Base-by-base conservation (phyloP, 345 rosid genomes). In the Hirschfeldia incana region DNA sequence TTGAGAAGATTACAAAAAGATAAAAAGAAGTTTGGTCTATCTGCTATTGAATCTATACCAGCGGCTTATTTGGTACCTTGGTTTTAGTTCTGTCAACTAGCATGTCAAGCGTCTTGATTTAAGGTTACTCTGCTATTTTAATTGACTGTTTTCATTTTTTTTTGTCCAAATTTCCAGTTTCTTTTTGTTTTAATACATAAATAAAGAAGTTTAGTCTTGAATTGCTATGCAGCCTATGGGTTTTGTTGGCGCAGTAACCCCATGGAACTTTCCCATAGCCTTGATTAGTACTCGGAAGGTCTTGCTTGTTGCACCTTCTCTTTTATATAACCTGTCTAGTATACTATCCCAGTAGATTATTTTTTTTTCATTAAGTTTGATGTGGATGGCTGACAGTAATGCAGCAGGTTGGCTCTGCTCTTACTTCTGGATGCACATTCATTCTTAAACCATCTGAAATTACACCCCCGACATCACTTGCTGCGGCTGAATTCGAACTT, bases 261-360 rank as follows among this genome's bases (percentile, higher is more conserved):
- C 99, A 4, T 93, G 98, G 99, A 95, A 95, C 87, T 95, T 92
- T 81, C 99, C 99, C 33, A 84, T 93, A 84, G 99, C 99, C 74
- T 93, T 95, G 99, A 95, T 95, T 75, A 21, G 21, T 21, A 95
- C 99, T 39, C 86, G 98, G 64, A 95, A 95, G 92, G 98, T 95
- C 57, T 72, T 76, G 51, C 61, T 28, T 49, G 7, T 67, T 60
- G 63, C 61, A 36, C 70, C 65, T 60, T 65, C 3, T 29, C 49
- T 46, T 63, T 61, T 71, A 46, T 49, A 78, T 53, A 71, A 3
- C n/a, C 59, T 71, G 26, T 77, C 76, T 53, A 62, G 17, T 28
- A 58, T 72, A 51, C 71, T 44, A 28, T 7, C 37, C 68, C 26
- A 61, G 65, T 46, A 70, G 34, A 60, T 51, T 42, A 39, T 58